Percentiles rank a stretch among this genome's conserved stretches.
phyloP scores from a whole-genome alignment of 495 filamentous ascomycete genomes.

The Collariella sp. region DNA sequence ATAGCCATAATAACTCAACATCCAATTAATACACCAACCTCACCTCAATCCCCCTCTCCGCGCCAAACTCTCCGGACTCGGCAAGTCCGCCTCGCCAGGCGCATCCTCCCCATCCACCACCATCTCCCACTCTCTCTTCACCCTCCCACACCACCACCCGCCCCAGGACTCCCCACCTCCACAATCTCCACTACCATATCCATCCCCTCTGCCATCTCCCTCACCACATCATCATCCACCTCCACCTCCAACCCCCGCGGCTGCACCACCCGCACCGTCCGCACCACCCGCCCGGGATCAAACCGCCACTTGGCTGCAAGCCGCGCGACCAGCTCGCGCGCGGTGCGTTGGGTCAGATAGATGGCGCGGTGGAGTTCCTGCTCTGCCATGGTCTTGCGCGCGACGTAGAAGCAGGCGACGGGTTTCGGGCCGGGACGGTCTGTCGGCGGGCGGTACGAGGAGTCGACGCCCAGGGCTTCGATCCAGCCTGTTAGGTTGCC shows the following conservation, averaged over 20 bases:
- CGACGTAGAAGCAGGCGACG: conserved; percentile 85
- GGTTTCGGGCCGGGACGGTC: conserved; percentile 54
- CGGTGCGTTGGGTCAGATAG: conserved; percentile 70
- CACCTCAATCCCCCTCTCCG: conserved; percentile 37
- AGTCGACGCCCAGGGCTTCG: conserved; percentile 84
- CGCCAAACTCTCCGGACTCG: conserved; percentile 29
- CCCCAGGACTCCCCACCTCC: conserved; percentile 28
- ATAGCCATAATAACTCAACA: conserved; percentile 19
- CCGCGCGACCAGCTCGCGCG: conserved; percentile 57
- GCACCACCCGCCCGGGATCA: conserved; percentile 58
- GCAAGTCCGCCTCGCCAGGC: conserved; percentile 31
- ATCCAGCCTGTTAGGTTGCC: conserved; percentile 69
- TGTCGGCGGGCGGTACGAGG: conserved; percentile 69
- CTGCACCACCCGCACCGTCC: conserved; percentile 57
- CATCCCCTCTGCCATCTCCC: conserved; percentile 80
- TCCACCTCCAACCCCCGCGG: conserved; percentile 68
- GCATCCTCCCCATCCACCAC: conserved; percentile 33
- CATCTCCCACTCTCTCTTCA: conserved; percentile 48
- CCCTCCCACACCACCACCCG: conserved; percentile 4
- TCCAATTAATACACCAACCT: conserved; percentile 42
- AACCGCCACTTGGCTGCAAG: conserved; percentile 72
- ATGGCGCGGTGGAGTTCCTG: conserved; percentile 74
- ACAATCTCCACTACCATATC: conserved; percentile 60
- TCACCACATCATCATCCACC: conserved; percentile 84
- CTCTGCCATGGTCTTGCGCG: conserved; percentile 46